Base-by-base conservation (phyloP, 2,329 filamentous ascomycete species). In the Monilinia polystroma region DNA sequence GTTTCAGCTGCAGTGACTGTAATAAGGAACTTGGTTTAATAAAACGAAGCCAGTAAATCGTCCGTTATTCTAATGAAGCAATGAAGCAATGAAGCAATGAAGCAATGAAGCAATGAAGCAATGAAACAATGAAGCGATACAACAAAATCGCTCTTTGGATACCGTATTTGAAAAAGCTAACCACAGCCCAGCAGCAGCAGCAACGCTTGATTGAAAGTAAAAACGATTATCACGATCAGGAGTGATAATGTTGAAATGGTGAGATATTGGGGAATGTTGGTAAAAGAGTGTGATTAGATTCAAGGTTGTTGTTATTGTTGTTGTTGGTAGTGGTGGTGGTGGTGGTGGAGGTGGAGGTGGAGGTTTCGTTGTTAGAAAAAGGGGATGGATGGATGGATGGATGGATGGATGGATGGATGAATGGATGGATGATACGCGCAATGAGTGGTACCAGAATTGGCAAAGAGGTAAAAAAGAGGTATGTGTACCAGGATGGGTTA, bases 141-240 rank as follows among this genome's bases (percentile, higher is more conserved):
- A 65, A 58, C 29, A n/a, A 20, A 53, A 14, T 47, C 16, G 26
- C 12, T 32, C n/a, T 59, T 26, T 14, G 43, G 35, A 26, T 32
- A 65, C 51, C 16, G 29, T 45, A 32, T 18, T 45, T 35, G 32
- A 18, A 47, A 41, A 54, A 63, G 63, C 63, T 58, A 65, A 65
- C 53, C 63, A 65, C 54, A 65, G 63, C 12, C 63, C 63, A 65
- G 63, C 63, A 65, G 54, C n/a, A 58, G 63, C 63, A 4, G 43
- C 11, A 35, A 35, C 32, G 32, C 32, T 18, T 65, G 14, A 6
- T 29, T 8, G 18, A 32, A 54, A 32, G n/a, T 26, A 59, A n/a
- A 63, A 29, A 20, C 4, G 23, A 23, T 20, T 29, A 65, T 43
- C 29, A 58, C 54, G 23, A 59, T n/a, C n/a, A 49, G 23, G 35